These are phyloP conservation scores for Gonapodya sp. DNA, from an alignment of 192 early-diverging fungal genomes.

Conservation along the genomic window DNA sequence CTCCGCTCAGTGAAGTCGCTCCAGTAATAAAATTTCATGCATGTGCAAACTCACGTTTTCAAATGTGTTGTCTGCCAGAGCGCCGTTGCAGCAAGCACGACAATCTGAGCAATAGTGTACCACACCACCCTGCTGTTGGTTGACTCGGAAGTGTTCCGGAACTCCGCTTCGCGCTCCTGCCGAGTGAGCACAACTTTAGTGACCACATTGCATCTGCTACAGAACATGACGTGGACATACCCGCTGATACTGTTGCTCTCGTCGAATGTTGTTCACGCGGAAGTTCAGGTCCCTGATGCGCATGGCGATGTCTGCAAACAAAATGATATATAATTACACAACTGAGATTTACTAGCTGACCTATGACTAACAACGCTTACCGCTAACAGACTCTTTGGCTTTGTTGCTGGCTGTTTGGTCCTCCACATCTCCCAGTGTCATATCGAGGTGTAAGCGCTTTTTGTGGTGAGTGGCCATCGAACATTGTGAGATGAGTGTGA, in stretches of 20 bases:
- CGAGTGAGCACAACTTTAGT: slow-evolving; percentile 8
- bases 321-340: neutral
- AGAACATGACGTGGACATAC: slow-evolving; percentile 31
- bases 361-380: slow-evolving; percentile 36
- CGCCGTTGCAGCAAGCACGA: slow-evolving; percentile 46
- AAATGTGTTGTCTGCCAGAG: slow-evolving; percentile 17
- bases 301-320: slow-evolving; percentile 47
- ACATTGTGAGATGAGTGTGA: too few species aligned
- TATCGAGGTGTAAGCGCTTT: slow-evolving; percentile 48
- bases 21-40: too few species aligned
- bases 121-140: slow-evolving; percentile 76
- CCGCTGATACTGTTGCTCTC: slow-evolving; percentile 83
- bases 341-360: slow-evolving; percentile 24
- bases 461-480: too few species aligned
- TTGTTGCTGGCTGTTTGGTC: slow-evolving; percentile 29
- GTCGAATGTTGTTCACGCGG: slow-evolving; percentile 67
- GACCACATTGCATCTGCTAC: slow-evolving; percentile 6
- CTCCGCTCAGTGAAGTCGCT: too few species aligned
- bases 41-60: slow-evolving; percentile 1
- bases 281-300: slow-evolving; percentile 74
- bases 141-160: slow-evolving; percentile 72
- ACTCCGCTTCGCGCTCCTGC: slow-evolving; percentile 81
- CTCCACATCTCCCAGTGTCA: slow-evolving; percentile 56
- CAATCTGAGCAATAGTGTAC: slow-evolving; percentile 81
- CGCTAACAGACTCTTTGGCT: slow-evolving; percentile 22